A percentile compares a stretch with the other conserved stretches of the same genome.
Conservation (phyloP, 345 rosid species). For the Adansonia digitata region DNA sequence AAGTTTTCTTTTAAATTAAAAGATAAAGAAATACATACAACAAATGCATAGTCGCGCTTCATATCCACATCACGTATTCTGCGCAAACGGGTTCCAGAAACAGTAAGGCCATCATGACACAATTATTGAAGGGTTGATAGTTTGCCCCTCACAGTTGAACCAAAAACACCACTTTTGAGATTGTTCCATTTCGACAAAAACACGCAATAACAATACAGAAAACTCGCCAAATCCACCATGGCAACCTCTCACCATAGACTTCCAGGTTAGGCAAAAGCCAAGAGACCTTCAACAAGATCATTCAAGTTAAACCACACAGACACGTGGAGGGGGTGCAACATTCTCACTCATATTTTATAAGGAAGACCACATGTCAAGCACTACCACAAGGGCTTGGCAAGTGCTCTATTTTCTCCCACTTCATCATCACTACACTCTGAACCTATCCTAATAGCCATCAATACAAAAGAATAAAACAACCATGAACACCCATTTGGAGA, state of each 20-base stretch:
- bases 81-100: slow-evolving; percentile 90
- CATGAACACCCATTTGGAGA: background rate
- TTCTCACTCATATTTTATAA: slow-evolving; percentile 38
- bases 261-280: slow-evolving; percentile 78
- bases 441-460: background rate
- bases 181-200: slow-evolving; percentile 77
- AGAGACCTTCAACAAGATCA: slow-evolving; percentile 95
- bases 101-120: slow-evolving; percentile 90
- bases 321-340: slow-evolving; percentile 40
- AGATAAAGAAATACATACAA: slow-evolving; percentile 48
- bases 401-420: slow-evolving; percentile 10
- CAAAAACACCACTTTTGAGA: slow-evolving; percentile 87
- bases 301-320: slow-evolving; percentile 62
- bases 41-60: slow-evolving; percentile 93
- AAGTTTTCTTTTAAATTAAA: background rate
- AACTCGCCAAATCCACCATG: slow-evolving; percentile 88
- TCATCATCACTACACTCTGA: slow-evolving; percentile 15
- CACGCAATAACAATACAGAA: slow-evolving; percentile 73
- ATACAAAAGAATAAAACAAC: background rate
- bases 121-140: slow-evolving; percentile 73
- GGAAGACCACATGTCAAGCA: slow-evolving; percentile 26
- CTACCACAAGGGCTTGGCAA: slow-evolving; percentile 22
- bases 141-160: slow-evolving; percentile 88
- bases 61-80: slow-evolving; percentile 93
- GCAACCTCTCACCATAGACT: slow-evolving; percentile 87